These are phyloP conservation scores for Coemansia sp. DNA, from an alignment of 192 early-diverging fungal genomes.

Conservation along the genomic window DNA sequence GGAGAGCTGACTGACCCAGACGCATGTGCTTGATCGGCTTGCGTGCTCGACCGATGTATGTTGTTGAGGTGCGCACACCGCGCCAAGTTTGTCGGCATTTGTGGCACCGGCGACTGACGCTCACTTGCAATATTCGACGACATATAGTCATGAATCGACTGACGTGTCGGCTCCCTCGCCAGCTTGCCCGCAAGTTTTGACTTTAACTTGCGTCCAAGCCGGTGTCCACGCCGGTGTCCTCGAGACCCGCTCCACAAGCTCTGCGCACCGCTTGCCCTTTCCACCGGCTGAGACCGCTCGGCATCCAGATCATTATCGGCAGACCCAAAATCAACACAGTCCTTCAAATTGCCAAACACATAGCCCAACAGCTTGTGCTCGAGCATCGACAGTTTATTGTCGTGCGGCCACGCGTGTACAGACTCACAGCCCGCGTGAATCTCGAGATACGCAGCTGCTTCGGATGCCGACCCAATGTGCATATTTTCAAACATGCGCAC, in stretches of 20 bases:
- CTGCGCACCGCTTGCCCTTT: too few species aligned
- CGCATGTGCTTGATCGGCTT: background rate
- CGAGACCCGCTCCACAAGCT: too few species aligned
- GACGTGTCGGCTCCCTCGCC: constrained; percentile 6
- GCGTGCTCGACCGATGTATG: background rate
- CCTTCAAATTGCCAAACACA: constrained; percentile 22
- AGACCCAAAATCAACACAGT: background rate
- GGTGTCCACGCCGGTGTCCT: background rate
- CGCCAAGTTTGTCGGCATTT: background rate
- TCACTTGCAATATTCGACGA: constrained; percentile 19
- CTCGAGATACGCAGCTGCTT: constrained; percentile 21
- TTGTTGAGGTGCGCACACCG: background rate
- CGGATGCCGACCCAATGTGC: constrained; percentile 12
- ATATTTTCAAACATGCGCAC: constrained; percentile 19
- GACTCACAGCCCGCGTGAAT: constrained; percentile 2
- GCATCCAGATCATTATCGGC: too few species aligned
- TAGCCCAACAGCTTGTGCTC: constrained; percentile 37
- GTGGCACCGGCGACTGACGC: background rate
- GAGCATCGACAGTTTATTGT: constrained; percentile 28
- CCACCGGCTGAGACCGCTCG: too few species aligned
- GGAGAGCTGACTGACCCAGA: constrained; percentile 7
- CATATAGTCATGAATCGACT: constrained; percentile 30
- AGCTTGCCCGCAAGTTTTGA: constrained; percentile 15
- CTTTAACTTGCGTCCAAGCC: constrained; percentile 10
- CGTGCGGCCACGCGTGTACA: constrained; percentile 13